phyloP scores from a whole-genome alignment of 345 rosid species.

The Gossypium turneri region DNA sequence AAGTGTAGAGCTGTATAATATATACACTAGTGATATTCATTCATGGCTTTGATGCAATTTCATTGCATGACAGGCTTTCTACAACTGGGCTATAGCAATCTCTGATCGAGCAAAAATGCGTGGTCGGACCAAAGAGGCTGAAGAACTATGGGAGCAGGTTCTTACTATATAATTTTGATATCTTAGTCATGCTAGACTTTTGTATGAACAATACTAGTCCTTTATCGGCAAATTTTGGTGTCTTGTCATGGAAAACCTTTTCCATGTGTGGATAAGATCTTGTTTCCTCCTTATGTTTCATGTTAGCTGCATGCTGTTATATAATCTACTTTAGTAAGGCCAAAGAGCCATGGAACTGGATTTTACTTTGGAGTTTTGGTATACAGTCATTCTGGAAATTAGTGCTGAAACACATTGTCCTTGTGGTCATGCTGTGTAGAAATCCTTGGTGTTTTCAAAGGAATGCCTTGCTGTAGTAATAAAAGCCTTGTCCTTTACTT shows the following conservation, averaged over 20 bases:
- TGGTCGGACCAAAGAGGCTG: slow-evolving; percentile 99
- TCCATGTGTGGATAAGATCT: not conserved
- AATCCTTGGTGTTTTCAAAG: not conserved
- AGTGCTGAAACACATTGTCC: not conserved
- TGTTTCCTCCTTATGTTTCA: slow-evolving; percentile 7
- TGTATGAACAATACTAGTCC: not conserved
- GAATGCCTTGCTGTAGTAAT: slow-evolving; percentile 4
- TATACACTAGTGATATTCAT: not conserved
- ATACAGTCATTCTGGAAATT: not conserved
- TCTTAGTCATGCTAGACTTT: not conserved
- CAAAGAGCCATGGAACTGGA: slow-evolving; percentile 92
- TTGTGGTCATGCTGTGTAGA: not conserved
- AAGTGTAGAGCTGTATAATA: not conserved
- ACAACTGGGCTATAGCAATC: slow-evolving; percentile 99
- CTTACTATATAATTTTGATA: slow-evolving; percentile 10
- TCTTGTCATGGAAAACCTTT: slow-evolving; percentile 2
- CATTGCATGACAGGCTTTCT: slow-evolving; percentile 71
- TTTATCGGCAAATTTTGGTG: not conserved
- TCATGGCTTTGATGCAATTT: slow-evolving; percentile 10
- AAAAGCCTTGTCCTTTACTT: not conserved
- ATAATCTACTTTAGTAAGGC: slow-evolving; percentile 31
- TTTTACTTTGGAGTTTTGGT: slow-evolving; percentile 15
- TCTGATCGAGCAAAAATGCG: slow-evolving; percentile 99
- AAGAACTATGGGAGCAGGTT: slow-evolving; percentile 97
- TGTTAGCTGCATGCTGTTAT: not conserved